Base-by-base conservation (phyloP, 306 rosid genomes). In the Fragaria ananassa region DNA sequence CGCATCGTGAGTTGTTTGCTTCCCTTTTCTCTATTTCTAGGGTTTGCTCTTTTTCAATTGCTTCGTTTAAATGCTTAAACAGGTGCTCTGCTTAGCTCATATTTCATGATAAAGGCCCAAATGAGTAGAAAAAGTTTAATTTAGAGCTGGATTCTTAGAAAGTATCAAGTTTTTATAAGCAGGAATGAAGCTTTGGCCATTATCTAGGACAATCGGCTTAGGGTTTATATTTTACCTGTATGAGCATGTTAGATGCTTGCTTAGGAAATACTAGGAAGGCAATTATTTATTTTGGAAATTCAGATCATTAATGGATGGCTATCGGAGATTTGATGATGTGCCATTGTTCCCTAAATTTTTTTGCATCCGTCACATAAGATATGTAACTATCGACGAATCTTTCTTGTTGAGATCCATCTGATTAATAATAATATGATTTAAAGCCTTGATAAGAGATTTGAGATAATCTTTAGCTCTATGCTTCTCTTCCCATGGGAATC, bases 1-100 rank as follows among this genome's bases (percentile, higher is more conserved):
- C 98, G 98, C 79, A 80, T 93, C 53, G 99, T 96, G 70, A 85
- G 97, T 86, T 77, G 0, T 21, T 1, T 1, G 8, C 60, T 14
- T 83, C 19, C 11, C 10, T 5, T 21, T 45, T 37, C 68, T 51
- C 29, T 5, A 11, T 68, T 41, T 74, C 68, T 80, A 66, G 89
- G 82, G 76, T 79, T 85, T 80, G 45, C 27, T 64, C 47, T 6
- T 50, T 41, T 56, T 49, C 1, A 34, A 53, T 69, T 78, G 17
- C 15, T 21, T 77, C 14, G 50, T 37, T 42, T 18, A 5, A 29
- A 6, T 71, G 13, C 8, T 39, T 46, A 12, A 3, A 14, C 54
- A 44, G 1, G 27, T 75, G 70, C 23, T 39, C 12, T 54, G 3
- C 10, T 14, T 49, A 18, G 35, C 35, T 65, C 5, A 19, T 46